A percentile compares a stretch with the other conserved stretches of the same genome.
Conservation (phyloP, 2,329 filamentous ascomycete species). For the Geoglossum cookeanum region DNA sequence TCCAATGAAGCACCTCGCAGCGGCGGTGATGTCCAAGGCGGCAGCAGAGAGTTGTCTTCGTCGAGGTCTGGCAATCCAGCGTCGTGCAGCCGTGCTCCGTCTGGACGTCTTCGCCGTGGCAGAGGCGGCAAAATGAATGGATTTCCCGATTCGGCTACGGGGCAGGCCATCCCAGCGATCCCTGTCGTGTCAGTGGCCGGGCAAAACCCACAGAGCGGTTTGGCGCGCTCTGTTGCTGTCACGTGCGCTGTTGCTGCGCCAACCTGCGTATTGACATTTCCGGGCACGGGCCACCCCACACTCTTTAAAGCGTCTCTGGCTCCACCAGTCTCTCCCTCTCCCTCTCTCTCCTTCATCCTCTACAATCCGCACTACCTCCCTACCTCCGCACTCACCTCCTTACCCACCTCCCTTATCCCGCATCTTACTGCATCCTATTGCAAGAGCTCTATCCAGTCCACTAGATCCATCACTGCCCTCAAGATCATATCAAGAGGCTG, state of each 20-base stretch:
- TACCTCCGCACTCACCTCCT: conserved; percentile 15
- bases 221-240: too few relatives aligned
- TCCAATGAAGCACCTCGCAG: not conserved
- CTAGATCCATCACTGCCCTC: conserved; percentile 17
- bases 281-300: not conserved
- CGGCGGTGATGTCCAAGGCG: not conserved
- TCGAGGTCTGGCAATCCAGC: not conserved
- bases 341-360: conserved; percentile 14
- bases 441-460: conserved; percentile 19
- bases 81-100: too few relatives aligned
- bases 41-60: not conserved
- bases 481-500: conserved; percentile 7
- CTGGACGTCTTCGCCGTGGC: not conserved
- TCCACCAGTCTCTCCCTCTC: not conserved
- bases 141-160: not conserved
- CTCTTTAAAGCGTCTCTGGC: not conserved
- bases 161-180: not conserved
- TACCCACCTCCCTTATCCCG: too few relatives aligned
- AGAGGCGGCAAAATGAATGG: not conserved
- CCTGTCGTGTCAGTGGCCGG: conserved; percentile 11
- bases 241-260: conserved; percentile 23
- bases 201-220: too few relatives aligned
- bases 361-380: conserved; percentile 10
- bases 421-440: conserved; percentile 18
- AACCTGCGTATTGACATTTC: conserved; percentile 6